Percentiles rank a stretch among this genome's conserved stretches.
Evolutionary conservation across 1,284 basidiomycete species (phyloP).

Genomic region (Ganoderma boninense): DNA sequence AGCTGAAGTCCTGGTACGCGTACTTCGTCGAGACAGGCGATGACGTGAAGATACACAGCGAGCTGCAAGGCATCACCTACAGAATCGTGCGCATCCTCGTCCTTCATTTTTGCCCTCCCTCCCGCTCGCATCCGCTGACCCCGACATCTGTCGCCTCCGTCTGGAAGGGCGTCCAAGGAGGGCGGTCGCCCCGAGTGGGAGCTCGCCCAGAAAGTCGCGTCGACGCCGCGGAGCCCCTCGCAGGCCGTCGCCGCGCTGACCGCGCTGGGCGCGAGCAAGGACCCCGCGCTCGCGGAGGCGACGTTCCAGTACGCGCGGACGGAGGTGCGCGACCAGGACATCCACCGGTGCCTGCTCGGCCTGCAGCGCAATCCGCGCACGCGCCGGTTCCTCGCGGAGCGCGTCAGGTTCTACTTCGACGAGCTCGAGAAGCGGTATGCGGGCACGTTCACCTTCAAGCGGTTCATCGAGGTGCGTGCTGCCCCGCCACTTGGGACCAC

Average conservation of each 20-base stretch:
- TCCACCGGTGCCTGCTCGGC: slow-evolving; percentile 60
- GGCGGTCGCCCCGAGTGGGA: slow-evolving; percentile 80
- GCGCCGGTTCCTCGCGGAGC: slow-evolving; percentile 50
- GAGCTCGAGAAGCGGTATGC: slow-evolving; percentile 78
- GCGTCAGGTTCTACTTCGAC: slow-evolving; percentile 67
- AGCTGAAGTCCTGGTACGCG: slow-evolving; percentile 80
- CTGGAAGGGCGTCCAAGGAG: slow-evolving; percentile 52
- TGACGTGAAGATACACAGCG: slow-evolving; percentile 82
- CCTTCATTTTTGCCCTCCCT: slow-evolving; percentile 21
- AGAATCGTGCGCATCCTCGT: slow-evolving; percentile 48
- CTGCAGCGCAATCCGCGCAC: slow-evolving; percentile 53
- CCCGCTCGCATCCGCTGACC: neutral
- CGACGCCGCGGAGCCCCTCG: slow-evolving; percentile 77
- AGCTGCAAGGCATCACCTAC: slow-evolving; percentile 69
- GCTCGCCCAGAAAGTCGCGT: slow-evolving; percentile 73
- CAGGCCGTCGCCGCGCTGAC: slow-evolving; percentile 73
- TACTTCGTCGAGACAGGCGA: slow-evolving; percentile 79
- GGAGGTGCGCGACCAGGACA: slow-evolving; percentile 70
- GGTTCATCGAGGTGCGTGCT: slow-evolving; percentile 21
- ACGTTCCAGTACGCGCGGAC: slow-evolving; percentile 67
- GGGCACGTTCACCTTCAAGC: slow-evolving; percentile 61
- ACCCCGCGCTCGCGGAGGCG: slow-evolving; percentile 57
- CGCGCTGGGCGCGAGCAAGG: slow-evolving; percentile 56
- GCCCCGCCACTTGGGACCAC: no score
- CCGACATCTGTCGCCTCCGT: slow-evolving; percentile 39